phyloP scores from a whole-genome alignment of 805 yeast genomes.

The Yueomyces sinensis region DNA sequence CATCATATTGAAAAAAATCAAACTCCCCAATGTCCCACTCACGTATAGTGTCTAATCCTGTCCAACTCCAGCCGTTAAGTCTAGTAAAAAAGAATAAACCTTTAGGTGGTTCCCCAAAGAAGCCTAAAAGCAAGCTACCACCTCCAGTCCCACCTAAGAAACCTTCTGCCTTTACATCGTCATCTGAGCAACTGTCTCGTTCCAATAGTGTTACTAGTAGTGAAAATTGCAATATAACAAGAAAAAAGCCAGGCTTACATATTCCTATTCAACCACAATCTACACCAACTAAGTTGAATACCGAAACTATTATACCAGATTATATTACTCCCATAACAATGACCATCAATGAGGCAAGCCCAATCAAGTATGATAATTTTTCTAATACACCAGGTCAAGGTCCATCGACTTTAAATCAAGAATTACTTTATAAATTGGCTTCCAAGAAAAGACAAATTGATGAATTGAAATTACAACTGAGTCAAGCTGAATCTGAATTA shows the following conservation, averaged over 20 bases:
- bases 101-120: no score
- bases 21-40: no score
- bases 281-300: neutral
- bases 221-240: neutral
- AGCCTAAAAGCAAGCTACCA: no score
- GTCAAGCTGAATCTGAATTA: slow-evolving; percentile 26
- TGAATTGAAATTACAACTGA: slow-evolving; percentile 34
- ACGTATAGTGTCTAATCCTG: neutral
- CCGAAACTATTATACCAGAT: neutral
- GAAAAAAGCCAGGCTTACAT: neutral
- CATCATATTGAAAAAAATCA: no score
- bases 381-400: neutral
- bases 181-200: no score
- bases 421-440: slow-evolving; percentile 29
- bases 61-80: neutral
- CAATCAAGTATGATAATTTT: neutral
- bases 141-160: neutral
- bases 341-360: neutral
- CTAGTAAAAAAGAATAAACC: neutral
- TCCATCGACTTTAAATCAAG: slow-evolving; percentile 2
- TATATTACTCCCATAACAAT: no score
- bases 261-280: neutral
- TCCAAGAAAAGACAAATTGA: slow-evolving; percentile 39
- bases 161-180: neutral
- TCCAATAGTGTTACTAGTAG: no score